Conservation (phyloP, 257 asterid genomes). For the Dorcoceras hygrometricum region DNA sequence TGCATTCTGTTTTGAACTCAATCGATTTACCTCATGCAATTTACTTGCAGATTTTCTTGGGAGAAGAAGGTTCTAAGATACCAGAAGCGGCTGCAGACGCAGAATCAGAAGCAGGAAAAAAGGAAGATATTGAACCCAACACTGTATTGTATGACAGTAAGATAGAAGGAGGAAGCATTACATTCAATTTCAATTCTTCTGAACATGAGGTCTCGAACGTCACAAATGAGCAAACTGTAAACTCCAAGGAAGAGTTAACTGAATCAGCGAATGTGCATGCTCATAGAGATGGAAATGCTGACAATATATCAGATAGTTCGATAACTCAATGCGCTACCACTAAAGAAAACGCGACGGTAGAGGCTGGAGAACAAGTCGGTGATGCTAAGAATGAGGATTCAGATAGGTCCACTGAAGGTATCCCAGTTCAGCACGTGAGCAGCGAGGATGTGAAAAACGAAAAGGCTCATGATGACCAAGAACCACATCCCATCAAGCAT, state of each 20-base stretch:
- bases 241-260: constrained; percentile 14
- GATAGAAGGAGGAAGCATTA: constrained; percentile 47
- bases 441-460: constrained; percentile 10
- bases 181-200: constrained; percentile 38
- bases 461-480: constrained; percentile 18
- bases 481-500: constrained; percentile 20
- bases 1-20: not conserved
- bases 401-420: constrained; percentile 18
- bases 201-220: constrained; percentile 23
- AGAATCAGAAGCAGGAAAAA: constrained; percentile 24
- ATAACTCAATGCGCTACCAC: constrained; percentile 21
- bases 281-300: constrained; percentile 14
- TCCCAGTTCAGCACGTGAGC: constrained; percentile 14
- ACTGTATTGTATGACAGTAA: constrained; percentile 38
- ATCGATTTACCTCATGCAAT: not conserved
- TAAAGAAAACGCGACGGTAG: constrained; percentile 20
- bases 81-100: constrained; percentile 27
- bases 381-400: constrained; percentile 19
- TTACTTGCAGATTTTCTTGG: constrained; percentile 40
- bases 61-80: constrained; percentile 33
- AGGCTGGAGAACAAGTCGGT: constrained; percentile 20
- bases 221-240: constrained; percentile 20
- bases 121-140: constrained; percentile 33
- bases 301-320: constrained; percentile 19
- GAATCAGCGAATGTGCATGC: constrained; percentile 19